Evolutionary conservation across 768 basidiomycete species (phyloP).

Genomic region (Suillus paluster): DNA sequence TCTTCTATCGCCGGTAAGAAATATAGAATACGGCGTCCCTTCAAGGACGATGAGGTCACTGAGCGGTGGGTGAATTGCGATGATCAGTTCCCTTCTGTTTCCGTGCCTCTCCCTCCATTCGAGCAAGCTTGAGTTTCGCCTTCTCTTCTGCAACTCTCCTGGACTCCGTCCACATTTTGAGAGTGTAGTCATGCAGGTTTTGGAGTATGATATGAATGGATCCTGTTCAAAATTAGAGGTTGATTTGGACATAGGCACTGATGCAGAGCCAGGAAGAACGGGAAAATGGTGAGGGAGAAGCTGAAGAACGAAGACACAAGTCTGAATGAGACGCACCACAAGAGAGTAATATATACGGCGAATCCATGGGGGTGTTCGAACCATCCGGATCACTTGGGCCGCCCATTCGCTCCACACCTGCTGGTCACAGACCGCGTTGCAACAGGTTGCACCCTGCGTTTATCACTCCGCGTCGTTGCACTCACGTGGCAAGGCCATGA

Average conservation of each 20-base stretch:
- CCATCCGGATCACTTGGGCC: constrained; percentile 27
- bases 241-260: constrained; percentile 16
- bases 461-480: not conserved
- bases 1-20: not conserved
- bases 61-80: constrained; percentile 9
- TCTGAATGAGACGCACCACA: constrained; percentile 14
- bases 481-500: not conserved
- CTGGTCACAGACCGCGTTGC: constrained; percentile 14
- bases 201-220: constrained; percentile 60
- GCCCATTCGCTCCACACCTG: constrained; percentile 32
- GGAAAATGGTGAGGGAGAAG: constrained; percentile 16
- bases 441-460: not conserved
- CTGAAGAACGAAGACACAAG: constrained; percentile 10
- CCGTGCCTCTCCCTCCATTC: constrained; percentile 31
- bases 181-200: constrained; percentile 71
- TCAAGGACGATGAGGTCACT: not conserved
- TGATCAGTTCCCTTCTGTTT: constrained; percentile 27
- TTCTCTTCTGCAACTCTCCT: constrained; percentile 60
- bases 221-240: constrained; percentile 18
- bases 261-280: constrained; percentile 6
- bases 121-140: constrained; percentile 35
- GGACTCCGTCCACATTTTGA: constrained; percentile 69
- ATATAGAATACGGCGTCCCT: not conserved
- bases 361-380: constrained; percentile 13
- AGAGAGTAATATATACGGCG: constrained; percentile 32